Percentiles rank a stretch among this genome's conserved stretches.
Evolutionary conservation across 345 rosid genomes (phyloP).

Genomic region (Triadica sebifera): DNA sequence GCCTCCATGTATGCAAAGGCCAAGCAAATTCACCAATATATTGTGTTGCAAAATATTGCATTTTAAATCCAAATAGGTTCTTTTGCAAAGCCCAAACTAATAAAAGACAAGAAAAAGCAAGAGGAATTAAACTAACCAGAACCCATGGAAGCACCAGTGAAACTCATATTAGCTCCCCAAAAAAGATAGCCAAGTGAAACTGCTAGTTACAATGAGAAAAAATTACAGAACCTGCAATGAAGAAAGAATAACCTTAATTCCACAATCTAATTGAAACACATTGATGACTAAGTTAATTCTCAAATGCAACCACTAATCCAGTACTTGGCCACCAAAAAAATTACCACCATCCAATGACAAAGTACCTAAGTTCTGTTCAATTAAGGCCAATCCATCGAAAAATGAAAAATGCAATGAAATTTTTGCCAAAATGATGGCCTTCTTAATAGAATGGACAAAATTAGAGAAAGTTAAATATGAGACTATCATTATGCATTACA

Average conservation of each 20-base stretch:
- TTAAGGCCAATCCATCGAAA: not conserved
- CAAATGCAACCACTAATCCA: not conserved
- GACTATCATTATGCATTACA: no score
- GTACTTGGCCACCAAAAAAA: not conserved
- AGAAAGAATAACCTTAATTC: constrained; percentile 2
- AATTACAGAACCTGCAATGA: constrained; percentile 28
- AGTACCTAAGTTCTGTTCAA: not conserved
- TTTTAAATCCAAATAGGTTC: not conserved
- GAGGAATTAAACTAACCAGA: constrained; percentile 48
- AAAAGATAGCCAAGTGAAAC: constrained; percentile 17
- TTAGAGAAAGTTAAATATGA: no score
- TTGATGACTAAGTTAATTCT: not conserved
- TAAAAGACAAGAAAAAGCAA: not conserved
- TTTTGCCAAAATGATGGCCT: not conserved
- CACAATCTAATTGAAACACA: not conserved
- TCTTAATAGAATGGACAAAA: not conserved
- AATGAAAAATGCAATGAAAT: not conserved
- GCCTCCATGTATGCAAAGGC: not conserved
- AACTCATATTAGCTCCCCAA: constrained; percentile 54
- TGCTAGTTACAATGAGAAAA: not conserved
- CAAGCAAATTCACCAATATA: not conserved
- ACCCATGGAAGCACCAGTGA: constrained; percentile 63
- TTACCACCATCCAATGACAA: not conserved
- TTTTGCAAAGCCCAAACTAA: not conserved
- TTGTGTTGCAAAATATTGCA: not conserved